Percentiles rank a stretch among this genome's conserved stretches.
Evolutionary conservation across 2,329 filamentous ascomycete species (phyloP).

Genomic region (Zymoseptoria pseudotritici): DNA sequence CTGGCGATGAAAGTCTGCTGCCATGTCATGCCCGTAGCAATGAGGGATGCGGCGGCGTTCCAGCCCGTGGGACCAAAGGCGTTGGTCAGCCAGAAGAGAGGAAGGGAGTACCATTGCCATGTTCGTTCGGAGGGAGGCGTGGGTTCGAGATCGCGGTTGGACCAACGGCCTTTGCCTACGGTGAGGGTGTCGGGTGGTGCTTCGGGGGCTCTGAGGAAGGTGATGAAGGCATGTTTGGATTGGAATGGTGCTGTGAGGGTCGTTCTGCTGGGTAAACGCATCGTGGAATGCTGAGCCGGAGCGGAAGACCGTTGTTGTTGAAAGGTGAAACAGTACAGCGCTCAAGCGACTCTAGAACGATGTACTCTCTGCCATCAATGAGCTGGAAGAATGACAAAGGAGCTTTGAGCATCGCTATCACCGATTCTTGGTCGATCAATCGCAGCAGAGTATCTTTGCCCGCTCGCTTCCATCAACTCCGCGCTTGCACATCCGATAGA

Average conservation of each 20-base stretch:
- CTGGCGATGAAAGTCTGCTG: conserved; percentile 21
- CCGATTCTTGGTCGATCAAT: not conserved
- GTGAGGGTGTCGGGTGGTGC: not conserved
- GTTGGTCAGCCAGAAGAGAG: conserved; percentile 29
- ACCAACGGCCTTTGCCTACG: conserved; percentile 16
- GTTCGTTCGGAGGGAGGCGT: conserved; percentile 18
- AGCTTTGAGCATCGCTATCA: not conserved
- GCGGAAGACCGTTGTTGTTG: not conserved
- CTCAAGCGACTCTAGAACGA: not conserved
- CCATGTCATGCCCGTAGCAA: conserved; percentile 29
- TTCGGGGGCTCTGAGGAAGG: not conserved
- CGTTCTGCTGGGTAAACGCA: not conserved
- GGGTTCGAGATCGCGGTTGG: conserved; percentile 19
- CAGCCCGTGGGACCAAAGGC: conserved; percentile 30
- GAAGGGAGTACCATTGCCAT: conserved; percentile 24
- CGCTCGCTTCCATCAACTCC: not conserved
- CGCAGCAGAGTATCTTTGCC: not conserved
- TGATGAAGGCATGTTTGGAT: not conserved
- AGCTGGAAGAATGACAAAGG: not conserved
- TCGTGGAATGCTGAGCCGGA: not conserved
- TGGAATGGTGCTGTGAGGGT: not conserved
- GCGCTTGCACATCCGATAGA: no score
- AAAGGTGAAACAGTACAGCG: not conserved
- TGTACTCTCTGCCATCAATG: no score
- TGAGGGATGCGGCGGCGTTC: conserved; percentile 27